phyloP scores from a whole-genome alignment of 2,329 filamentous ascomycete genomes.

The Immersiporthe knoxdaviesiana region DNA sequence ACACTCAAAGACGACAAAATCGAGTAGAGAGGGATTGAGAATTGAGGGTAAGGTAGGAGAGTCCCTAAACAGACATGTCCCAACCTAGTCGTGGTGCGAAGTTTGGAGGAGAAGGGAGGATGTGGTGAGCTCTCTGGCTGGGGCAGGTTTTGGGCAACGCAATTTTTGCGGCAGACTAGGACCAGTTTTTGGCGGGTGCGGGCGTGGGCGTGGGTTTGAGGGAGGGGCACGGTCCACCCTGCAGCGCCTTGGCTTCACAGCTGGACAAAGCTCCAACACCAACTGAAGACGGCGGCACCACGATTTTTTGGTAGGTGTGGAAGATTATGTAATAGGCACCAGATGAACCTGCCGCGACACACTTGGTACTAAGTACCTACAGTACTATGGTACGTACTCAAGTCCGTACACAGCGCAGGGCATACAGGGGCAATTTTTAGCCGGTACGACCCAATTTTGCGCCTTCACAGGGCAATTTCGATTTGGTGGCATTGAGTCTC shows the following conservation, averaged over 20 bases:
- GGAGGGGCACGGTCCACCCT: constrained; percentile 25
- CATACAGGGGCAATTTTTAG: not conserved
- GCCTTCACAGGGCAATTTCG: constrained; percentile 19
- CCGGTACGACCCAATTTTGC: constrained; percentile 16
- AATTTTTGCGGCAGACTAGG: constrained; percentile 29
- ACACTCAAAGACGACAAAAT: constrained; percentile 37
- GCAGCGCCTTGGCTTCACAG: not conserved
- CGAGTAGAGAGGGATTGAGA: constrained; percentile 15
- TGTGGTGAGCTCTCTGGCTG: constrained; percentile 23
- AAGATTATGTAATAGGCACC: not conserved
- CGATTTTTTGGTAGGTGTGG: not conserved
- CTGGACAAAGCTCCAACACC: not conserved
- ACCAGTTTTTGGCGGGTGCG: constrained; percentile 14
- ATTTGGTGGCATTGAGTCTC: constrained; percentile 25
- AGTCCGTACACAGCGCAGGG: too few relatives aligned
- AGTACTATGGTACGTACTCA: too few relatives aligned
- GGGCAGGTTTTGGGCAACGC: constrained; percentile 26
- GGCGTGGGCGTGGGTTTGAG: constrained; percentile 10
- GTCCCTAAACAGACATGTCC: constrained; percentile 29
- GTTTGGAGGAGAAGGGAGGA: constrained; percentile 25
- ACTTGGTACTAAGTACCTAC: too few relatives aligned
- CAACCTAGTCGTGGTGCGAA: constrained; percentile 25
- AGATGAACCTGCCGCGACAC: not conserved
- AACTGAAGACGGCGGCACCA: not conserved
- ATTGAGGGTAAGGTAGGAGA: constrained; percentile 20